A percentile compares a stretch with the other conserved stretches of the same genome.
These are phyloP conservation scores for Limnomonas spitsbergensis DNA, from an alignment of 139 green algal species.

Conservation along the genomic window DNA sequence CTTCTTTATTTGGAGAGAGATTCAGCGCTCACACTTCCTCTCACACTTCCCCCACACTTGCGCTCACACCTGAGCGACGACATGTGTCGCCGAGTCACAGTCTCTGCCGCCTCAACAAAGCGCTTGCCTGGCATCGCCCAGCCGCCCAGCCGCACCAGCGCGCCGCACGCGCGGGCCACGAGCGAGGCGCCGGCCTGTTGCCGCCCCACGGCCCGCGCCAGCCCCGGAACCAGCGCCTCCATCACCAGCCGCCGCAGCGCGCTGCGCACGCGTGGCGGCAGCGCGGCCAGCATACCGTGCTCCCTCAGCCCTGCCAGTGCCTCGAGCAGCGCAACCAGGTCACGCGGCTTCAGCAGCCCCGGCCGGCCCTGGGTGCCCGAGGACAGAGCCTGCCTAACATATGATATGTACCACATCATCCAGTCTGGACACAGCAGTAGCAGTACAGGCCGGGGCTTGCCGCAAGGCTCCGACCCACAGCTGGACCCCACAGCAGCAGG, in stretches of 20 bases:
- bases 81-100: background rate
- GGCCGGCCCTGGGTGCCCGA: too few species aligned
- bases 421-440: too few species aligned
- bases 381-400: background rate
- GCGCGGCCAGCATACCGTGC: too few species aligned
- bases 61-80: background rate
- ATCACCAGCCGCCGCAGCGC: background rate
- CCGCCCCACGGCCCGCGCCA: background rate
- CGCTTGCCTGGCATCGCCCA: background rate
- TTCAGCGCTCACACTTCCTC: too few species aligned
- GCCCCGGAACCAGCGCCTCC: background rate
- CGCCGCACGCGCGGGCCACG: background rate
- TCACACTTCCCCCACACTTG: too few species aligned
- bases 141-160: background rate
- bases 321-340: background rate
- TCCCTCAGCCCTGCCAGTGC: background rate
- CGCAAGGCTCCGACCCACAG: background rate
- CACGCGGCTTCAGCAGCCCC: background rate
- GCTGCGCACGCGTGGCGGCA: background rate
- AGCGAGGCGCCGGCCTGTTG: background rate
- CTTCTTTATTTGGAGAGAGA: too few species aligned
- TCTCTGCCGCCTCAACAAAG: background rate
- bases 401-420: background rate
- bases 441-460: too few species aligned
- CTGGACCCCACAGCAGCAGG: background rate